A percentile compares a stretch with the other conserved stretches of the same genome.
Conservation (phyloP, 2,329 filamentous ascomycete species). For the Hymenoscyphus albidus region DNA sequence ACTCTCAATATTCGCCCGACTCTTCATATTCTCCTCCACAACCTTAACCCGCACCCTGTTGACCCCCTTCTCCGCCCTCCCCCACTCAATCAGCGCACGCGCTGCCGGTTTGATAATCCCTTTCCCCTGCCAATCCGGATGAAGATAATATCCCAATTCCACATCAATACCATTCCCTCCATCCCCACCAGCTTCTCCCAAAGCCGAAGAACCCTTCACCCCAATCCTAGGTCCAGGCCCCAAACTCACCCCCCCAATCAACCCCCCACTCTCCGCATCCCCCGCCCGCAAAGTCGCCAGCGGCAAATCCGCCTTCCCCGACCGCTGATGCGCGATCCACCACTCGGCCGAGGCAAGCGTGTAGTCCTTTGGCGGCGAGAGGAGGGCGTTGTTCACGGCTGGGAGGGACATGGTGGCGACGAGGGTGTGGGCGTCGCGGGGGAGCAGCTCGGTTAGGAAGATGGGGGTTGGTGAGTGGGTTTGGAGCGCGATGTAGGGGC, state of each 20-base stretch:
- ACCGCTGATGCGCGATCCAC: constrained; percentile 10
- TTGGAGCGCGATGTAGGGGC: constrained; percentile 14
- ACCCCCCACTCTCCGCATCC: neutral
- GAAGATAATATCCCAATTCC: constrained; percentile 19
- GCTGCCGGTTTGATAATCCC: constrained; percentile 18
- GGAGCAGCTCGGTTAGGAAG: constrained; percentile 16
- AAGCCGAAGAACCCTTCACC: too few species aligned
- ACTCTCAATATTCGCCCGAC: constrained; percentile 13
- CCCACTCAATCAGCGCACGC: constrained; percentile 15
- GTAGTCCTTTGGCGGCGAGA: constrained; percentile 13
- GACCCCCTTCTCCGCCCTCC: constrained; percentile 8
- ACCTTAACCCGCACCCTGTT: constrained; percentile 11
- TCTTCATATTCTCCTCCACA: constrained; percentile 15
- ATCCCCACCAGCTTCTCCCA: too few species aligned
- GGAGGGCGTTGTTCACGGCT: constrained; percentile 10
- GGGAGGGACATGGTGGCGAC: constrained; percentile 3
- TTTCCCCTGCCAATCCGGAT: constrained; percentile 15
- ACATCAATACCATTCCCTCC: neutral
- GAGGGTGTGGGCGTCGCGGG: constrained; percentile 9
- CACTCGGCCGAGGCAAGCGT: constrained; percentile 15
- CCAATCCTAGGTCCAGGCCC: neutral
- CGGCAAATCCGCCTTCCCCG: neutral
- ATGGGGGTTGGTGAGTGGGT: constrained; percentile 14
- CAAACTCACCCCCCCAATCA: neutral
- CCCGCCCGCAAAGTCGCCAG: constrained; percentile 1